Base-by-base conservation (phyloP, 1,284 basidiomycete species). In the Omphalotus olearius region DNA sequence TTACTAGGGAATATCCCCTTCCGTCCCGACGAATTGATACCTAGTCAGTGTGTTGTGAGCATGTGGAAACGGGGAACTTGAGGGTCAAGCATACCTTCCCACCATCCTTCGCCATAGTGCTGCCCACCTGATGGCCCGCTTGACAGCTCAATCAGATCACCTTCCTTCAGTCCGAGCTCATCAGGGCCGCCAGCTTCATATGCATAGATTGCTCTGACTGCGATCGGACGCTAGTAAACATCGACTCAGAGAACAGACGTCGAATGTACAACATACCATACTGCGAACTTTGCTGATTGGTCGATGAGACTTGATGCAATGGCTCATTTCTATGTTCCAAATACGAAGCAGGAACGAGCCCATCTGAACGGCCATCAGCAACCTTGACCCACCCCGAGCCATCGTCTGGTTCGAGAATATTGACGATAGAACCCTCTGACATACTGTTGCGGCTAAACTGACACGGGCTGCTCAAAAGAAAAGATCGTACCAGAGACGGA, bases 351-450 rank as follows among this genome's bases (percentile, higher is more conserved):
- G 91, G 91, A 14, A 92, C 83, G 33, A 92, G 76, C 1, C 89
- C 89, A 58, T 79, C 78, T 44, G 73, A 74, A 20, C 69, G 66
- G 33, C 65, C 59, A 60, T 85, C 77, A 17, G 70, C 65, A 6
- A 91, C 84, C 65, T 91, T 92, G n/a, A 87, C 78, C 90, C 90
- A 92, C 3, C 90, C 90, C 11, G 87, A 88, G 4, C 85, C 88
- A 60, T 92, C 90, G 59, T 92, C 88, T 51, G 80, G 75, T 60
- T 90, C 87, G 1, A 88, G 58, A 20, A 93, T 71, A 54, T 72
- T 70, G 13, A 92, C 84, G 0, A 59, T 64, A 35, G 66, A 62
- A 30, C 81, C 84, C 66, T 87, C 90, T 86, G 23, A 36, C 35
- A 20, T 43, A 45, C 42, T 54, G 16, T 25, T 35, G 46, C 37